phyloP scores from a whole-genome alignment of 2,329 filamentous ascomycete species.

The Apiospora kogelbergensis region DNA sequence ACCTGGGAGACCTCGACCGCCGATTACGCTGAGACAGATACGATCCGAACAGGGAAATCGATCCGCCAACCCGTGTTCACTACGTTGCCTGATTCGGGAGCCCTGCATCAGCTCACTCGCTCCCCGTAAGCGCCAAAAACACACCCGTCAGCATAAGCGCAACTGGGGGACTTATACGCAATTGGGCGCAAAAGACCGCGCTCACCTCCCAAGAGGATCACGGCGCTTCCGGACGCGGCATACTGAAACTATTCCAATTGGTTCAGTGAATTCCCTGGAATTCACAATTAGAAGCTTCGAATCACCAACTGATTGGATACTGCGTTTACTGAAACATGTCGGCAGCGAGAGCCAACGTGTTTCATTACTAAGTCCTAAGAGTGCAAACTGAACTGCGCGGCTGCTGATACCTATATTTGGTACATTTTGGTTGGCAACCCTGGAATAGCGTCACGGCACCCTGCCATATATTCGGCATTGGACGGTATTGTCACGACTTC shows the following conservation, averaged over 20 bases:
- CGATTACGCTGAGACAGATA: not conserved
- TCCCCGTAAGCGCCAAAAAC: conserved; percentile 2
- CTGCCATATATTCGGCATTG: not conserved
- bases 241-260: not conserved
- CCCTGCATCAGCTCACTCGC: conserved; percentile 7
- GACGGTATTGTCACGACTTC: not conserved
- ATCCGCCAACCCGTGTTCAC: not conserved
- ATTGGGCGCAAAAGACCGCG: not conserved
- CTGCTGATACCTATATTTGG: not conserved
- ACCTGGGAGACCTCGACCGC: too few species aligned
- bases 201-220: not conserved
- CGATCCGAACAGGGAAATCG: not conserved
- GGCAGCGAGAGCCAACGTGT: conserved; percentile 5
- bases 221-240: conserved; percentile 6
- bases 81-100: not conserved
- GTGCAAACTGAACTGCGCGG: not conserved
- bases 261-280: not conserved
- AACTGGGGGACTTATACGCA: not conserved
- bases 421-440: not conserved
- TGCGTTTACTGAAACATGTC: conserved; percentile 9
- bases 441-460: conserved; percentile 2
- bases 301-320: not conserved
- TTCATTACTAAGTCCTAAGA: not conserved
- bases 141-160: conserved; percentile 6
- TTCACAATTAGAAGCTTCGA: not conserved